These are phyloP conservation scores for Aspergillus glaucus DNA, from an alignment of 2,329 filamentous ascomycete genomes.

Conservation along the genomic window DNA sequence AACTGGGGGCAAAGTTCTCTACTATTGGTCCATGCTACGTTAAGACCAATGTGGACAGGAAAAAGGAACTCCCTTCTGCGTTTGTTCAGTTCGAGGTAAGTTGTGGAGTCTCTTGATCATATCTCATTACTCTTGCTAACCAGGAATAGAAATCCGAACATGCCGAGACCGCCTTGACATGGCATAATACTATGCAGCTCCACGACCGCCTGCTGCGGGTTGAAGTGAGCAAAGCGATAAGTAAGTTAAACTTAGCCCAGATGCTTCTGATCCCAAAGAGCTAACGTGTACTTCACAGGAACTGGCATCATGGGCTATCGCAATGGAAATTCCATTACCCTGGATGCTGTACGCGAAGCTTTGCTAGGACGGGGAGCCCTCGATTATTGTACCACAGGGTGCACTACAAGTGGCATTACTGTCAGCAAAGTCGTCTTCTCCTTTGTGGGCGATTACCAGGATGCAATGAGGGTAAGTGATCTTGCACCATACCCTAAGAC, in stretches of 20 bases:
- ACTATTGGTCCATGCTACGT: constrained; percentile 28
- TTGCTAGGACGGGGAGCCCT: constrained; percentile 11
- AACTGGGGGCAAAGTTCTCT: constrained; percentile 25
- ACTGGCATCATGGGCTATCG: constrained; percentile 13
- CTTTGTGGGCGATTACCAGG: constrained; percentile 18
- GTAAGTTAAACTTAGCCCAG: constrained; percentile 7
- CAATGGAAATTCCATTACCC: constrained; percentile 6
- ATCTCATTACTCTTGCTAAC: neutral
- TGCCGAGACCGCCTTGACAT: constrained; percentile 19
- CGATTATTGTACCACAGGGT: constrained; percentile 9
- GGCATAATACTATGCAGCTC: constrained; percentile 6
- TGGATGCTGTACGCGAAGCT: neutral
- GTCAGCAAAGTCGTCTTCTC: constrained; percentile 18
- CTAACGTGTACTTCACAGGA: constrained; percentile 7
- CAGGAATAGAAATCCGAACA: constrained; percentile 14
- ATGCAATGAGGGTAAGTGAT: constrained; percentile 18
- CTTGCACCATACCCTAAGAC: constrained; percentile 3
- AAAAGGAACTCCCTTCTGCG: constrained; percentile 27
- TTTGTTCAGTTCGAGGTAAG: constrained; percentile 36
- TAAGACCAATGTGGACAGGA: constrained; percentile 29
- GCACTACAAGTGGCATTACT: constrained; percentile 1
- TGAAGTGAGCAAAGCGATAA: constrained; percentile 14
- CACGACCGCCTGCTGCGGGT: constrained; percentile 14
- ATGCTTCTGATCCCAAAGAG: neutral
- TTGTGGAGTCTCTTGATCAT: neutral